Percentiles rank a stretch among this genome's conserved stretches.
Evolutionary conservation across 179 eudicot species (phyloP).

Genomic region (Beta macrorhiza): DNA sequence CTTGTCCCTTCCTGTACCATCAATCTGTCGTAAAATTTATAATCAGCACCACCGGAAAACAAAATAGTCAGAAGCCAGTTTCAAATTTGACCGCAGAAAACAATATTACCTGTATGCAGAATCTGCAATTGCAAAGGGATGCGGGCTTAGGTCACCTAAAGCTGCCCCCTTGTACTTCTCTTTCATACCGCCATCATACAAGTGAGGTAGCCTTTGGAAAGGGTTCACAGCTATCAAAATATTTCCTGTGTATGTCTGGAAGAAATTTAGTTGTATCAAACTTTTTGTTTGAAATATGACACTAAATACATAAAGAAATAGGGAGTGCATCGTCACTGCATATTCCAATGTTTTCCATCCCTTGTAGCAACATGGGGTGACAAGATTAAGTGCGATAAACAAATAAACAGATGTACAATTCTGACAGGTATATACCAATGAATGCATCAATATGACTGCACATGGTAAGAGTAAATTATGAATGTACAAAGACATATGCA

Average conservation of each 20-base stretch:
- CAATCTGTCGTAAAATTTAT: conserved; percentile 51
- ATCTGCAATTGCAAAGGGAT: conserved; percentile 96
- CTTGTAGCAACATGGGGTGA: not conserved
- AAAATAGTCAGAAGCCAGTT: conserved; percentile 12
- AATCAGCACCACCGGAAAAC: conserved; percentile 11
- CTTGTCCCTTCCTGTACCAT: conserved; percentile 83
- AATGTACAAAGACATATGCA: not conserved
- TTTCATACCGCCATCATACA: conserved; percentile 69
- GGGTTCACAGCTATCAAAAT: conserved; percentile 96
- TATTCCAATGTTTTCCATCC: not conserved
- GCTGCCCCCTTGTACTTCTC: conserved; percentile 73
- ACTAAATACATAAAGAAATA: not conserved
- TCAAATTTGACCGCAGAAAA: conserved; percentile 18
- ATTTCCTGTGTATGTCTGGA: conserved; percentile 86
- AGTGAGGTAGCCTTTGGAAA: conserved; percentile 73
- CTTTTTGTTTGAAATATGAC: not conserved
- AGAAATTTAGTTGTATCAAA: conserved; percentile 23
- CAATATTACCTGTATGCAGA: conserved; percentile 72
- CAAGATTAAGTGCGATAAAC: not conserved
- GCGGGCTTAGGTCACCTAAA: conserved; percentile 81
- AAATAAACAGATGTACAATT: not conserved
- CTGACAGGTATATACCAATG: not conserved
- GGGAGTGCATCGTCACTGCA: not conserved
- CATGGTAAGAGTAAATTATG: not conserved
- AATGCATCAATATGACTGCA: not conserved